A percentile compares a stretch with the other conserved stretches of the same genome.
Conservation (phyloP, 2,329 filamentous ascomycete genomes). For the Ophiosphaerella korrae region DNA sequence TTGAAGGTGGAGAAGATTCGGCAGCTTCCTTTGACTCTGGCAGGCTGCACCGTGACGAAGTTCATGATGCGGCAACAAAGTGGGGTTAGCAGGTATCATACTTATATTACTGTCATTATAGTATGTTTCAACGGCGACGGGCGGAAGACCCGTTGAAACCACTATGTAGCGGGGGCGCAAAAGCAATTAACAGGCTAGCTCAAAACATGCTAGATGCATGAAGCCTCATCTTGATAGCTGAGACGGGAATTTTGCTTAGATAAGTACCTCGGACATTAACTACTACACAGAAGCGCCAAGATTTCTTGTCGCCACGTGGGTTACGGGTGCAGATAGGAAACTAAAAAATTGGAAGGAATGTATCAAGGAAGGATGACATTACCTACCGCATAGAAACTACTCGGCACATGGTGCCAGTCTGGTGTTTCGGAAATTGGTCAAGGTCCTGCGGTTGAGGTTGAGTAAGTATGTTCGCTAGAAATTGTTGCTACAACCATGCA, state of each 20-base stretch:
- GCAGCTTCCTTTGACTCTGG: not conserved
- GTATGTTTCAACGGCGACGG: slow-evolving; percentile 29
- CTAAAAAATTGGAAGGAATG: too few species aligned
- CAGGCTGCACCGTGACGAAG: slow-evolving; percentile 3
- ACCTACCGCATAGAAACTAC: too few species aligned
- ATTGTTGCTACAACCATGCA: too few species aligned
- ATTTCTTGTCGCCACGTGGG: too few species aligned
- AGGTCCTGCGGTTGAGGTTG: too few species aligned
- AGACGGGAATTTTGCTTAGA: not conserved
- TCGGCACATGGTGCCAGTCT: not conserved
- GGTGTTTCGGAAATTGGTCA: not conserved
- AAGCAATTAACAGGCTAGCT: slow-evolving; percentile 9
- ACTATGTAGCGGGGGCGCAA: slow-evolving; percentile 13
- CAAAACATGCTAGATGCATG: slow-evolving; percentile 10
- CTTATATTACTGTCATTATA: slow-evolving; percentile 18
- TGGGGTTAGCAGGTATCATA: slow-evolving; percentile 10
- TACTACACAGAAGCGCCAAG: too few species aligned
- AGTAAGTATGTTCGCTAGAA: too few species aligned
- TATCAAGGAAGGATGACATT: too few species aligned
- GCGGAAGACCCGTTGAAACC: slow-evolving; percentile 13
- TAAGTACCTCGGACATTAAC: not conserved
- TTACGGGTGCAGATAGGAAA: too few species aligned
- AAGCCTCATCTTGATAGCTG: not conserved
- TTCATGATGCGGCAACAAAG: slow-evolving; percentile 7
- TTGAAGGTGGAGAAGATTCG: slow-evolving; percentile 1